Percentiles rank a stretch among this genome's conserved stretches.
These are phyloP conservation scores for Maudiozyma pseudohumilis DNA, from an alignment of 805 yeast genomes.

Conservation along the genomic window DNA sequence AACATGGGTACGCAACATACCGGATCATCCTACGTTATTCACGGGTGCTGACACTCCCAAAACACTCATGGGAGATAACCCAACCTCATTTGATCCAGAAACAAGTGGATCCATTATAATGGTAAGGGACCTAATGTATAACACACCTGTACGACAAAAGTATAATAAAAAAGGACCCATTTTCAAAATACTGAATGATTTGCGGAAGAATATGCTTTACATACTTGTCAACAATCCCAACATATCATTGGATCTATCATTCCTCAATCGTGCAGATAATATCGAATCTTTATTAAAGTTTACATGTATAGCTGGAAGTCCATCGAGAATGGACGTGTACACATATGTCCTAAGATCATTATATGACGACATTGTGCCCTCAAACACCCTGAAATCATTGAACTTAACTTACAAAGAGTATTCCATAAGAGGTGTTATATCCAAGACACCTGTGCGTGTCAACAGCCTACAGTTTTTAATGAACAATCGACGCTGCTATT, in stretches of 20 bases:
- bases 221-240: constrained; percentile 14
- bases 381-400: constrained; percentile 14
- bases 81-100: constrained; percentile 1
- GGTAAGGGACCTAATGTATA: constrained; percentile 16
- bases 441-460: constrained; percentile 28
- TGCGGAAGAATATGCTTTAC: constrained; percentile 17
- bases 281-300: not conserved
- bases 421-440: constrained; percentile 33
- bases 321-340: constrained; percentile 2
- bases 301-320: not conserved
- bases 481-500: constrained; percentile 33
- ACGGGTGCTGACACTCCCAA: too few relatives aligned
- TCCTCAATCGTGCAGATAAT: not conserved
- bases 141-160: constrained; percentile 22
- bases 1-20: too few relatives aligned
- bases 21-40: too few relatives aligned
- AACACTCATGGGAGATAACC: not conserved
- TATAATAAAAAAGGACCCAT: constrained; percentile 9
- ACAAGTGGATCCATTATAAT: constrained; percentile 16
- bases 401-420: constrained; percentile 16
- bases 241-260: constrained; percentile 4
- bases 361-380: constrained; percentile 14
- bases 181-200: constrained; percentile 5
- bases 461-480: constrained; percentile 37
- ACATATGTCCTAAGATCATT: constrained; percentile 5